Evolutionary conservation across 306 rosid genomes (phyloP), one percentile per base, ranked within the genome.

Genomic region (Fagus crenata): DNA sequence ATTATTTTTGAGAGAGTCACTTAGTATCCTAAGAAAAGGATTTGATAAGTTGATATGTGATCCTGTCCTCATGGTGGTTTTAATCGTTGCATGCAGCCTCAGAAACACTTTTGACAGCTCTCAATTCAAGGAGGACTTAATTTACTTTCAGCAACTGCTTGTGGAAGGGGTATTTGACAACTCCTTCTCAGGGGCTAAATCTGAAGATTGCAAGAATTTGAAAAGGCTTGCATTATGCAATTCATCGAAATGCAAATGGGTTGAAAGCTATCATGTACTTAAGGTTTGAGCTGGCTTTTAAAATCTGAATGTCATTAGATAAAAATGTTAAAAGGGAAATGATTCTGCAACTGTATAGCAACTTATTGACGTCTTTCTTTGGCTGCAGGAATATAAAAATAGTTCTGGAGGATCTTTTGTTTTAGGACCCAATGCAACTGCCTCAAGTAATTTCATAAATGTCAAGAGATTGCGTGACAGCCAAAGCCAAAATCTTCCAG

Each of bases 131-230:
- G 99, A 96, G 87, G 89, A 86, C 85, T 69, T 92, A n/a, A 83
- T 81, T 80, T 85, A 86, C 81, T 89, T 91, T 82, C 99, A 96
- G 87, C 93, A 89, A 88, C 92, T 96, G 79, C 97, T 96, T n/a
- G 78, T 74, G 15, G 93, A 91, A 85, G 99, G 99, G 36, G 85
- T 91, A 78, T 92, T 92, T 59, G 96, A 96, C 68, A 75, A 82
- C 81, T 92, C 98, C 80, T 78, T 89, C 74, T 74, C 74, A 0
- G 97, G 89, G 76, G 82, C 84, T 60, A 96, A 89, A 79, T 82
- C 86, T 4, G 99, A 96, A 83, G 99, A 96, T 80, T 88, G 97
- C 89, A 90, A 84, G 87, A 88, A 89, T 68, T 83, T 96, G 83
- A 88, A 84, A 86, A 88, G 89, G 85, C 92, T 91, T 80, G 93